Evolutionary conservation across 768 basidiomycete species (phyloP).

Genomic region (Kwoniella mangroviensis): DNA sequence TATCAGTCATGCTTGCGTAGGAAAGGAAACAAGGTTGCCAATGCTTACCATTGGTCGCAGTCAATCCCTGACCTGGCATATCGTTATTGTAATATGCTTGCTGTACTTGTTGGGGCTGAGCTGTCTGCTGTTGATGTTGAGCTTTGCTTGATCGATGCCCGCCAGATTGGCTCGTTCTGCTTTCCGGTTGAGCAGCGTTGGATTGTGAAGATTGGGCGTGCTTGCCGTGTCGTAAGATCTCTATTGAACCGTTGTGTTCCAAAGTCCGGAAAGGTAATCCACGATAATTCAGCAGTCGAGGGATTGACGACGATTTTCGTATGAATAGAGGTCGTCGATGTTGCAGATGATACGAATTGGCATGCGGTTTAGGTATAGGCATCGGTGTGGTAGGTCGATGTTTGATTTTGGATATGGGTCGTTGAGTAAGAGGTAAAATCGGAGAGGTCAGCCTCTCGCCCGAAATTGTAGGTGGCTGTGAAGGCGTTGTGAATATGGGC

Average conservation of each 20-base stretch:
- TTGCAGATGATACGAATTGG: background rate
- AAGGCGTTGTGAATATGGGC: constrained; percentile 25
- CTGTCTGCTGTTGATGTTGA: constrained; percentile 42
- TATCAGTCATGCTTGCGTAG: background rate
- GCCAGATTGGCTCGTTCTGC: constrained; percentile 56
- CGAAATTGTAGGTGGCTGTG: constrained; percentile 3
- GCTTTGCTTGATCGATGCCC: constrained; percentile 51
- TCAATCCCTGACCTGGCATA: constrained; percentile 54
- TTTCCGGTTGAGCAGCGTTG: constrained; percentile 27
- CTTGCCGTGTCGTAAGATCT: constrained; percentile 82
- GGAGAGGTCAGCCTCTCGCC: constrained; percentile 37
- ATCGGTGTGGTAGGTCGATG: background rate
- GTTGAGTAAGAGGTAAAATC: constrained; percentile 12
- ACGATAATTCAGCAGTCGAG: constrained; percentile 2
- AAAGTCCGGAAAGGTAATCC: constrained; percentile 3
- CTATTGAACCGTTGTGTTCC: constrained; percentile 58
- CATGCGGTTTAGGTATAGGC: constrained; percentile 9
- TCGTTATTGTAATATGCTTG: constrained; percentile 57
- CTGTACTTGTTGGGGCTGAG: constrained; percentile 38
- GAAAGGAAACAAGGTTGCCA: background rate
- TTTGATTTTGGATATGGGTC: constrained; percentile 15
- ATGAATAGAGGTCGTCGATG: constrained; percentile 33
- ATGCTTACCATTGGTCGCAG: constrained; percentile 42
- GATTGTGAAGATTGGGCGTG: constrained; percentile 59
- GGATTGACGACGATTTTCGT: constrained; percentile 35